Evolutionary conservation across 441 rosid genomes (phyloP), one percentile per base, ranked within the genome.

Genomic region (Theobroma grandiflorum): DNA sequence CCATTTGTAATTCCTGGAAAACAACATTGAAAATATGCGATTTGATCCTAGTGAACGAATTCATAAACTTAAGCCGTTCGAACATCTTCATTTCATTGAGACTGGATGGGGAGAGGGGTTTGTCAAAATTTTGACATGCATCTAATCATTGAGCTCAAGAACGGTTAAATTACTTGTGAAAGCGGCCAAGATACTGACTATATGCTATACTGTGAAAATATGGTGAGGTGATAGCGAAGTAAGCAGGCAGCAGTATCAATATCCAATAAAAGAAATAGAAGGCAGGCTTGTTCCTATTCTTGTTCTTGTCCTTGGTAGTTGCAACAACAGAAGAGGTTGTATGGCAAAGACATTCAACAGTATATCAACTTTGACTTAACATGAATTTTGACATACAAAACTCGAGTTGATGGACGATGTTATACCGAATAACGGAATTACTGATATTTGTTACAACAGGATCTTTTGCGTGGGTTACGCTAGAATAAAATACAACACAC

Each of bases 381-480:
- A 31, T 31, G 66, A 12, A 3, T 31, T 33, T 62, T 14, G n/a
- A 26, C 61, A 26, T 40, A 53, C 50, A 58, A 38, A 40, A 42
- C 4, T 66, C 4, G 18, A 58, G 58, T 52, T 74, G n/a, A 12
- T 22, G 0, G 8, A 61, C 33, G 52, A 72, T 16, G 33, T 4
- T 53, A 16, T 40, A 57, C 69, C 62, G 73, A 50, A 42, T 47
- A 47, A 42, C 55, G 42, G 10, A 33, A 49, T 57, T 70, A 38
- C 76, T 76, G 37, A 69, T 50, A 76, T 47, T 52, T 61, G 61
- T 76, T 81, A 81, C 80, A 76, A 38, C 80, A 70, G 10, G 58
- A 37, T 42, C 42, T 31, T 72, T 52, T 52, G 42, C 47, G 63
- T 52, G 6, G 2, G 8, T 22, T 15, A 47, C 70, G 57, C 10